Conservation (phyloP, 2,329 filamentous ascomycete genomes). For the Fusarium marasasianum region DNA sequence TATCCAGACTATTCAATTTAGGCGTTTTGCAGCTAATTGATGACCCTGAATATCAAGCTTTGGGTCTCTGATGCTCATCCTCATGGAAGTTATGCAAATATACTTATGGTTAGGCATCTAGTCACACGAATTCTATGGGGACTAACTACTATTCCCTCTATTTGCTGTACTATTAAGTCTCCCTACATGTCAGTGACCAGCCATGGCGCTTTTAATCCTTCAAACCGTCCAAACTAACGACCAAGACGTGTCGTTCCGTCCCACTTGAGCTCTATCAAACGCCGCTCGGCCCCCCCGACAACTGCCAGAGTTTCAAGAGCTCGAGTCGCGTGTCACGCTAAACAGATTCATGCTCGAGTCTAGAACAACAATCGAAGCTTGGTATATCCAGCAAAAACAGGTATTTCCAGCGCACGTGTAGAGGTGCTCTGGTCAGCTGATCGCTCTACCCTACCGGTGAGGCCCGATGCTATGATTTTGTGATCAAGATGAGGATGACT, state of each 20-base stretch:
- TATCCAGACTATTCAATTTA: neutral
- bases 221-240: neutral
- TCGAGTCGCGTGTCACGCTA: conserved; percentile 28
- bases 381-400: neutral
- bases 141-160: neutral
- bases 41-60: neutral
- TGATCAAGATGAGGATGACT: neutral
- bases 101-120: neutral
- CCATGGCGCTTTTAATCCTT: neutral
- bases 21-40: neutral
- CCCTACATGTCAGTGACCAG: neutral
- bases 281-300: conserved; percentile 18
- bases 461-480: neutral
- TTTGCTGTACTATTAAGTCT: neutral
- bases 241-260: neutral
- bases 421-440: neutral
- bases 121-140: neutral
- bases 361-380: neutral
- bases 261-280: conserved; percentile 8
- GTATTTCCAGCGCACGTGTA: conserved; percentile 9
- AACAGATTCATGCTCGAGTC: neutral
- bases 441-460: conserved; percentile 8
- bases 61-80: too few relatives aligned
- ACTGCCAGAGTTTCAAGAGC: conserved; percentile 7
- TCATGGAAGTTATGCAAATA: neutral